phyloP scores from a whole-genome alignment of 73 alveolate species.

The Tetrahymena borealis region DNA sequence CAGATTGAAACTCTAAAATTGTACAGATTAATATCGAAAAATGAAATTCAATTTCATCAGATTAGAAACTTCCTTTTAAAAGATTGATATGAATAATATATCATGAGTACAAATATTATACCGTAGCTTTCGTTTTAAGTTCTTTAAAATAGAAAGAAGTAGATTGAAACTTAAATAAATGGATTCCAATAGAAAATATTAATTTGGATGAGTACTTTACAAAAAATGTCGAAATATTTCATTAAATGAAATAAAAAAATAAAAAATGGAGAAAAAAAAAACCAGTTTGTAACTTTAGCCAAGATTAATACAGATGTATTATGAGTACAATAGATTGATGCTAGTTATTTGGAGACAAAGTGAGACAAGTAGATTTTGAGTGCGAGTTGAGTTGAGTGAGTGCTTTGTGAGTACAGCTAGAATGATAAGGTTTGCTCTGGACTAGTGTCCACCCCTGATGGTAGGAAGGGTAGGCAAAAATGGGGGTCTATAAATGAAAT shows the following conservation, averaged over 20 bases:
- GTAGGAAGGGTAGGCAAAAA: background rate
- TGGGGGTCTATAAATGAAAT: background rate
- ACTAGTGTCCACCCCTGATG: background rate
- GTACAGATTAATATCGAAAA: background rate
- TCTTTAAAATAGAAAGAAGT: background rate
- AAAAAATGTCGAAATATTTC: too few relatives aligned
- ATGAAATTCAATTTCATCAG: background rate
- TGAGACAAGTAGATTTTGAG: background rate
- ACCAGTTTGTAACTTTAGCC: background rate
- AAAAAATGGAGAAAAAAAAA: background rate
- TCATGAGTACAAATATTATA: background rate
- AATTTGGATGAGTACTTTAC: background rate
- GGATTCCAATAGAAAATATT: background rate
- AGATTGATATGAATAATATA: background rate
- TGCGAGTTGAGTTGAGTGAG: background rate
- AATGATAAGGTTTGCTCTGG: conserved; percentile 1
- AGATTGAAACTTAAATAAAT: background rate
- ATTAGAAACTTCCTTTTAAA: background rate
- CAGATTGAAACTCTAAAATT: background rate
- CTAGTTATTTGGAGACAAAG: background rate
- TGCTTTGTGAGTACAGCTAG: background rate
- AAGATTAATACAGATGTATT: background rate
- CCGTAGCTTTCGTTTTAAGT: background rate
- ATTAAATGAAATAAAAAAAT: too few relatives aligned
- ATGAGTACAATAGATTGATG: background rate